phyloP scores from a whole-genome alignment of 2,329 filamentous ascomycete species.

The Colletotrichum simmondsii region DNA sequence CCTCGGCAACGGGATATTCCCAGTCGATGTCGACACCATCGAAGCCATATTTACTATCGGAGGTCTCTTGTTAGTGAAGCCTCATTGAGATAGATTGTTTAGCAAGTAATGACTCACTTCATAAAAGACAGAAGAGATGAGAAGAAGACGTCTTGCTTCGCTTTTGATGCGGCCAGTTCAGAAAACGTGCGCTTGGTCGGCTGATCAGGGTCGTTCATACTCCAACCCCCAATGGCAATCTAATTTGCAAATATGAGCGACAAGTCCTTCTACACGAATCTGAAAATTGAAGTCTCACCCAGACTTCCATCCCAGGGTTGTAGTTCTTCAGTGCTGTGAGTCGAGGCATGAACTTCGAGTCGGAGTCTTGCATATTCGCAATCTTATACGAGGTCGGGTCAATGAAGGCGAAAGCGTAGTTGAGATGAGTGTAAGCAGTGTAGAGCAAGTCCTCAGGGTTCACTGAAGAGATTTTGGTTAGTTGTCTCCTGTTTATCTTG shows the following conservation, averaged over 20 bases:
- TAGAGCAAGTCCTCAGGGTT: neutral
- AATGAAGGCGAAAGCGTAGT: slow-evolving; percentile 45
- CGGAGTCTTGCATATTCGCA: neutral
- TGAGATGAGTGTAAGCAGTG: slow-evolving; percentile 44
- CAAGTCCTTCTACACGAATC: rapidly evolving
- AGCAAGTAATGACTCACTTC: neutral
- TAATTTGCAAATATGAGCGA: no score
- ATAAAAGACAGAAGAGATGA: neutral
- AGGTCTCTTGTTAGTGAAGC: neutral
- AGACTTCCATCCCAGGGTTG: no score
- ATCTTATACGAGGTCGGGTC: slow-evolving; percentile 20
- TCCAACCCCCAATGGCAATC: no score
- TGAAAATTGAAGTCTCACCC: no score
- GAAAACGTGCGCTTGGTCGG: no score
- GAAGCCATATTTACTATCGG: slow-evolving; percentile 48
- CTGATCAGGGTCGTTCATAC: no score
- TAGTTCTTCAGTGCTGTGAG: slow-evolving; percentile 36
- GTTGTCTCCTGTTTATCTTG: no score
- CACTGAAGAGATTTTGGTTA: neutral
- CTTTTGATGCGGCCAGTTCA: no score
- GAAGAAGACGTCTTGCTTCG: no score
- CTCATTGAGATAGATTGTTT: neutral
- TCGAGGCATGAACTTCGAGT: slow-evolving; percentile 7
- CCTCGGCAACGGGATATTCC: slow-evolving; percentile 44
- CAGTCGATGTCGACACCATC: slow-evolving; percentile 59